A percentile compares a stretch with the other conserved stretches of the same genome.
These are phyloP conservation scores for Colletotrichum paranaense DNA, from an alignment of 2,329 filamentous ascomycete genomes.

Conservation along the genomic window DNA sequence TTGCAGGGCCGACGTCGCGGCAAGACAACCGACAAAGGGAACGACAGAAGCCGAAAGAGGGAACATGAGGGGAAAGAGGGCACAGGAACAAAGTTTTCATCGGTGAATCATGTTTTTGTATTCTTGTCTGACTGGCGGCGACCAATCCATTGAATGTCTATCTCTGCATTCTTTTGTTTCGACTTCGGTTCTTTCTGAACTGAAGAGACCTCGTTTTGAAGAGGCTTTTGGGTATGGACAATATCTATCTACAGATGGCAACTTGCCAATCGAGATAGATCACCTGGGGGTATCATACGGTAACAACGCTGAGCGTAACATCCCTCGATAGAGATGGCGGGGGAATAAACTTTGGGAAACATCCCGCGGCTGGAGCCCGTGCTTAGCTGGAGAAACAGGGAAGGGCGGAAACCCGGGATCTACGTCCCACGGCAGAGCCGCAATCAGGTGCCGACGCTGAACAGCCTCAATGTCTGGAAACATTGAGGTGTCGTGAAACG, in stretches of 20 bases:
- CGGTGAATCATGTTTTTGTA: conserved; percentile 3
- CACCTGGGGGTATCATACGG: conserved; percentile 31
- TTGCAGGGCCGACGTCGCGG: neutral
- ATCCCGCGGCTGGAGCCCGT: conserved; percentile 24
- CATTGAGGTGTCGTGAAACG: conserved; percentile 5
- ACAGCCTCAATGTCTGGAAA: neutral
- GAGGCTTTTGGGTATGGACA: neutral
- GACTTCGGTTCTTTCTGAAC: neutral
- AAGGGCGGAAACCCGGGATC: neutral
- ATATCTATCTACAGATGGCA: neutral
- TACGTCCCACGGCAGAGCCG: conserved; percentile 13
- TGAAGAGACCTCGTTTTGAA: neutral
- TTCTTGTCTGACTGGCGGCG: neutral
- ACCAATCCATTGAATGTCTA: neutral
- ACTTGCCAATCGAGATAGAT: conserved; percentile 8
- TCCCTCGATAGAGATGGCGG: neutral
- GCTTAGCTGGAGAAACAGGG: neutral
- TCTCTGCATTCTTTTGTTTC: neutral
- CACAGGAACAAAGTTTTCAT: conserved; percentile 8
- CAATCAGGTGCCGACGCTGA: conserved; percentile 7
- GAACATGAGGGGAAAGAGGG: neutral
- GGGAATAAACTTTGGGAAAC: neutral
- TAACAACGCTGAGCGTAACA: conserved; percentile 9
- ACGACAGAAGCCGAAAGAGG: neutral
- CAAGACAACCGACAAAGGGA: neutral